Percentiles rank a stretch among this genome's conserved stretches.
phyloP scores from a whole-genome alignment of 106 monocot genomes.

The Phalaenopsis equestris region DNA sequence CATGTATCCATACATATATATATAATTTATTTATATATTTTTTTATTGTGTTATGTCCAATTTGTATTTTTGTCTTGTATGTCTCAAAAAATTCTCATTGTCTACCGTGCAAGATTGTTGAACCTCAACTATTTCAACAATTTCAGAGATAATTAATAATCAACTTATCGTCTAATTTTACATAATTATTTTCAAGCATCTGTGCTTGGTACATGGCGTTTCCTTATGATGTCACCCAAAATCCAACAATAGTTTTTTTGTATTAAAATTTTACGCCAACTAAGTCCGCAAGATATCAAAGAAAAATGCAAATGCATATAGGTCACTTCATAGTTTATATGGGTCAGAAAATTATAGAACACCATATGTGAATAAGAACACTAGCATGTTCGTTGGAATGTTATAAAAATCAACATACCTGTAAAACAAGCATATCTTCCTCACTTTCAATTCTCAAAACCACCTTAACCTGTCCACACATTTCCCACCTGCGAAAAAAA shows the following conservation, averaged over 20 bases:
- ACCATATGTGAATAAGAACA: background rate
- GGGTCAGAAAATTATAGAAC: background rate
- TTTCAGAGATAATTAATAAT: background rate
- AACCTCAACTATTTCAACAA: background rate
- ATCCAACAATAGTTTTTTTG: no score
- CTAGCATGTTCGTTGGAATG: background rate
- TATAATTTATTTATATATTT: no score
- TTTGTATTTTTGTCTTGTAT: background rate
- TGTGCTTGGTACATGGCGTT: background rate
- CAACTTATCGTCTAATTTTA: background rate
- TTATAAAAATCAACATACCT: slow-evolving; percentile 29
- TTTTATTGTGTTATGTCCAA: no score
- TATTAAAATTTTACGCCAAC: background rate
- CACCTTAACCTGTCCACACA: slow-evolving; percentile 97
- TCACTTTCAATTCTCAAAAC: slow-evolving; percentile 90
- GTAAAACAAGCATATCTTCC: slow-evolving; percentile 89
- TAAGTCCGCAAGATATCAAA: background rate
- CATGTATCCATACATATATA: no score
- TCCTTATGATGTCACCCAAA: no score
- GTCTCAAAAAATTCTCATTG: background rate
- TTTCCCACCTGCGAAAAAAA: slow-evolving; percentile 69
- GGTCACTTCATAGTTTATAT: background rate
- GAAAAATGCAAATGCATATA: background rate
- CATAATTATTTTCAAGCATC: no score
- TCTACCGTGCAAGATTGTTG: background rate